phyloP scores from a whole-genome alignment of 2,329 filamentous ascomycete species.

The Magnaporthiopsis rhizophila region DNA sequence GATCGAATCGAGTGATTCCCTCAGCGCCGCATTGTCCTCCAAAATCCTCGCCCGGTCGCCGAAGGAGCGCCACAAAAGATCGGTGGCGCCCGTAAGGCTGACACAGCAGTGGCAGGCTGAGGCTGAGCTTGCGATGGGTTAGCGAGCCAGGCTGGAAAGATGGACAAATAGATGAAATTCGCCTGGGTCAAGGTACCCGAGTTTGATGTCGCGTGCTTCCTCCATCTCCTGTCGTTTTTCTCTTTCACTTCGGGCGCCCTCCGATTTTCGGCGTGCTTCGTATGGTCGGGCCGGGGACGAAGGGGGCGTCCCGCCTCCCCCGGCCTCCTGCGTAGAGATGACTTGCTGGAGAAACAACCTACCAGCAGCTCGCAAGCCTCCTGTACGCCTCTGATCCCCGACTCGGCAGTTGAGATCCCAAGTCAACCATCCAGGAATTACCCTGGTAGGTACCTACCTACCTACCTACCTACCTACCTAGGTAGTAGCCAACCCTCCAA shows the following conservation, averaged over 20 bases:
- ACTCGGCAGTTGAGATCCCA: constrained; percentile 15
- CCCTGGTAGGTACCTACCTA: not conserved
- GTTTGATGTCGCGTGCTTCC: not conserved
- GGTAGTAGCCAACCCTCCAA: not conserved
- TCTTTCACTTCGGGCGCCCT: not conserved
- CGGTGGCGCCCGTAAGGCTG: not conserved
- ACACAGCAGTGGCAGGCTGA: not conserved
- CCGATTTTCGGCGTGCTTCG: not conserved
- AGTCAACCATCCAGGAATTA: constrained; percentile 7
- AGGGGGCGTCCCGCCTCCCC: not conserved
- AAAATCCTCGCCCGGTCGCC: not conserved
- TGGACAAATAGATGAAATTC: not conserved
- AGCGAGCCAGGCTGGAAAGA: not conserved
- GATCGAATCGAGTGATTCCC: not conserved
- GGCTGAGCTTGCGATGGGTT: not conserved
- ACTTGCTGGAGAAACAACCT: constrained; percentile 13
- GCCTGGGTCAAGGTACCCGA: not conserved
- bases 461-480: no score
- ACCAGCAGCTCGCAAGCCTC: constrained; percentile 11
- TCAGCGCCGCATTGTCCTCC: not conserved
- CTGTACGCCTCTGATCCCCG: constrained; percentile 15
- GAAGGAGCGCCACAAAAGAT: not conserved
- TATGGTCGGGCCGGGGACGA: not conserved
- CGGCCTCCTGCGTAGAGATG: not conserved
- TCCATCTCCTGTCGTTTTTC: not conserved